Percentiles rank a stretch among this genome's conserved stretches.
These are phyloP conservation scores for Ophiocordyceps sinensis DNA, from an alignment of 2,329 filamentous ascomycete species.

Conservation along the genomic window DNA sequence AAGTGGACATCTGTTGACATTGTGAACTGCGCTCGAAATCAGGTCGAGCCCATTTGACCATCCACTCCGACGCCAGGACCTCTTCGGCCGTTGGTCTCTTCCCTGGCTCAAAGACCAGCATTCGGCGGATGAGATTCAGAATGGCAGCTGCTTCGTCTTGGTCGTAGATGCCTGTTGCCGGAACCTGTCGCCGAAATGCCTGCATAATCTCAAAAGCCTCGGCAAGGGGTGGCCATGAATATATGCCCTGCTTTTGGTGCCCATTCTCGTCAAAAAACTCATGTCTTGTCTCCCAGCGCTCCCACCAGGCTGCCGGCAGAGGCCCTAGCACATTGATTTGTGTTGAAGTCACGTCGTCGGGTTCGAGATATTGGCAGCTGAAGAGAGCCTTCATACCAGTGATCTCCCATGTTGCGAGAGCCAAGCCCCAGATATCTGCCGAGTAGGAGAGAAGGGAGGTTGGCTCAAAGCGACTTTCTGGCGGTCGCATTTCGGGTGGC, in stretches of 20 bases:
- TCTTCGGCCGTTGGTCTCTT: conserved; percentile 2
- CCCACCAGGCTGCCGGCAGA: conserved; percentile 2
- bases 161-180: conserved; percentile 1
- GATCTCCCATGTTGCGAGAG: too few relatives aligned
- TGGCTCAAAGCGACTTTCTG: too few relatives aligned
- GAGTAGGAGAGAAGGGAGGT: too few relatives aligned
- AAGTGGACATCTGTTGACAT: too few relatives aligned
- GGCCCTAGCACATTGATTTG: conserved; percentile 3
- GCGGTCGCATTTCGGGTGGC: too few relatives aligned
- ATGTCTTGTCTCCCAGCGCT: conserved; percentile 1
- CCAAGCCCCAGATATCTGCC: too few relatives aligned
- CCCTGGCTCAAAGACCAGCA: conserved; percentile 3
- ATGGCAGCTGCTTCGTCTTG: conserved; percentile 2
- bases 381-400: too few relatives aligned
- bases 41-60: conserved; percentile 9
- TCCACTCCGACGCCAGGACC: conserved; percentile 5
- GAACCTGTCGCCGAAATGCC: conserved; percentile 1
- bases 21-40: background rate
- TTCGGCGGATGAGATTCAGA: conserved; percentile 2
- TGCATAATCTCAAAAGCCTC: conserved; percentile 3
- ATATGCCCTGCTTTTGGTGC: background rate
- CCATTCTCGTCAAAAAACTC: conserved; percentile 1
- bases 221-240: conserved; percentile 1
- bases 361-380: too few relatives aligned
- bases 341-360: background rate